A percentile compares a stretch with the other conserved stretches of the same genome.
Conservation (phyloP, 176 grass and related monocot species). For the Calamus simplicifolius region DNA sequence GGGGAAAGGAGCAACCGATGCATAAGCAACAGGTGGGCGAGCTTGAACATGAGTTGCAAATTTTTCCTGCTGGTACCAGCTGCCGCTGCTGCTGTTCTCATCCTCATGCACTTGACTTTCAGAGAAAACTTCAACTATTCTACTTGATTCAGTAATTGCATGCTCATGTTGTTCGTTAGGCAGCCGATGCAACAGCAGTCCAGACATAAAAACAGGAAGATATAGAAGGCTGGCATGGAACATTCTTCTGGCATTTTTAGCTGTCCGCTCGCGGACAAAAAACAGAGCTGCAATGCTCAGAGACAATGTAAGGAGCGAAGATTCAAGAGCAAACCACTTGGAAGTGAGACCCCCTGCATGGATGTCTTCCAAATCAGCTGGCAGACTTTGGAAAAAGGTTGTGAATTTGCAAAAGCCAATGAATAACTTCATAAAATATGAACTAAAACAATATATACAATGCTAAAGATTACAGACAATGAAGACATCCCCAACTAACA, state of each 20-base stretch:
- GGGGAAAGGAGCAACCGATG: slow-evolving; percentile 81
- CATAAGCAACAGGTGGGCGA: slow-evolving; percentile 72
- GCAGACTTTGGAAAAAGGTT: too few relatives aligned
- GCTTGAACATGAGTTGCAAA: slow-evolving; percentile 13
- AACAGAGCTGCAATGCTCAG: slow-evolving; percentile 58
- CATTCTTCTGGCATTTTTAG: slow-evolving; percentile 78
- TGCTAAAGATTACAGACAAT: too few relatives aligned
- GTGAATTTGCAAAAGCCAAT: too few relatives aligned
- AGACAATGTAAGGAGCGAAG: slow-evolving; percentile 60
- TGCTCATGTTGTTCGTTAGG: slow-evolving; percentile 43
- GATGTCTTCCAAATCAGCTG: too few relatives aligned
- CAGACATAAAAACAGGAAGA: slow-evolving; percentile 90
- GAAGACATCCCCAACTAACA: too few relatives aligned
- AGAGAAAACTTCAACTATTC: slow-evolving; percentile 18
- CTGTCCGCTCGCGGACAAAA: slow-evolving; percentile 51
- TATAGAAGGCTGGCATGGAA: slow-evolving; percentile 85
- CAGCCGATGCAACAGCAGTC: slow-evolving; percentile 64
- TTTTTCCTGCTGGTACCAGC: slow-evolving; percentile 15
- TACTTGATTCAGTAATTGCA: slow-evolving; percentile 19
- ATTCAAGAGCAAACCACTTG: slow-evolving; percentile 84
- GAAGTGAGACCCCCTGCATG: slow-evolving; percentile 76
- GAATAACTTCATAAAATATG: too few relatives aligned
- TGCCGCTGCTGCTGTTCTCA: slow-evolving; percentile 25
- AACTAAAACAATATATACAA: too few relatives aligned
- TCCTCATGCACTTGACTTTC: slow-evolving; percentile 27